Evolutionary conservation across 1,284 basidiomycete genomes (phyloP).

Genomic region (Clitocybe nebularis): DNA sequence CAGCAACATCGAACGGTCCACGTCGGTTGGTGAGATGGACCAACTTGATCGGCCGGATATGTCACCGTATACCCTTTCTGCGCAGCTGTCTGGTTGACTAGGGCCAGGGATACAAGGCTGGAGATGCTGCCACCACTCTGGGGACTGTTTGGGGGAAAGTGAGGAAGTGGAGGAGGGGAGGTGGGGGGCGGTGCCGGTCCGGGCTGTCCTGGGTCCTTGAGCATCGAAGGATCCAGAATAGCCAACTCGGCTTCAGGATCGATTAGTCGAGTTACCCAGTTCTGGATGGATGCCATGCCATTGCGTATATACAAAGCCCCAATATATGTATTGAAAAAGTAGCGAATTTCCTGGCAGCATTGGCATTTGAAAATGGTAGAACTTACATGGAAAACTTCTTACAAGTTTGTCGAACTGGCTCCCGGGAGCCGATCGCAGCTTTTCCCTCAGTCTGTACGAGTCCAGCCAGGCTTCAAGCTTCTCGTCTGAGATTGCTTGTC

Average conservation of each 20-base stretch:
- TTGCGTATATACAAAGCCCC: constrained; percentile 47
- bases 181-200: constrained; percentile 20
- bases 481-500: constrained; percentile 22
- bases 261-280: constrained; percentile 47
- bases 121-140: constrained; percentile 8
- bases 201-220: constrained; percentile 7
- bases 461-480: constrained; percentile 39
- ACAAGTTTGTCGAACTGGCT: constrained; percentile 34
- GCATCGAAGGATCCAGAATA: constrained; percentile 9
- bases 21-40: constrained; percentile 47
- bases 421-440: constrained; percentile 34
- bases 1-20: constrained; percentile 51
- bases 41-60: constrained; percentile 40
- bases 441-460: constrained; percentile 37
- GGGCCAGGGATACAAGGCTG: constrained; percentile 36
- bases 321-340: constrained; percentile 47
- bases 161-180: constrained; percentile 29
- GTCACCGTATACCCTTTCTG: constrained; percentile 36
- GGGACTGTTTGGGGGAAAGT: constrained; percentile 14
- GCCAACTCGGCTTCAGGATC: constrained; percentile 32
- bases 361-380: constrained; percentile 1
- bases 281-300: constrained; percentile 35
- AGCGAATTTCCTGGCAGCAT: constrained; percentile 38
- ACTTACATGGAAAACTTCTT: background rate
- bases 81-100: constrained; percentile 50